Conservation (phyloP, 768 basidiomycete genomes). For the Auricularia sp. region DNA sequence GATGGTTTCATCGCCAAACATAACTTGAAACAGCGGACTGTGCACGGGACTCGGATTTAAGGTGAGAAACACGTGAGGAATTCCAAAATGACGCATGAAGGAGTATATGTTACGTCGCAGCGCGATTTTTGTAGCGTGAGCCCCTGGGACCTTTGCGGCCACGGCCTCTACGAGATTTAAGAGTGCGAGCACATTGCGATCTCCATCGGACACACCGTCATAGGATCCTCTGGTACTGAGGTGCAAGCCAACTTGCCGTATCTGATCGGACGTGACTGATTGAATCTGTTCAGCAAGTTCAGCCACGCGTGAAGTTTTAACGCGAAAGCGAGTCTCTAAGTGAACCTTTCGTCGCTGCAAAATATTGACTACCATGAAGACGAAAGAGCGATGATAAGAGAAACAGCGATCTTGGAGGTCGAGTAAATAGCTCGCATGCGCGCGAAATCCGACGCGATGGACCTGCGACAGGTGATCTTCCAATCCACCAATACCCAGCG, state of each 20-base stretch:
- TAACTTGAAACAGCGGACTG: slow-evolving; percentile 24
- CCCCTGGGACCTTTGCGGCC: too few relatives aligned
- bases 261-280: slow-evolving; percentile 3
- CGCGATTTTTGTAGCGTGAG: slow-evolving; percentile 14
- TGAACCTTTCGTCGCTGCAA: slow-evolving; percentile 17
- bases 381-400: slow-evolving; percentile 17
- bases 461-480: slow-evolving; percentile 10
- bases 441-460: slow-evolving; percentile 11
- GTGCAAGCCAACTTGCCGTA: slow-evolving; percentile 3
- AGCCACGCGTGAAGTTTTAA: too few relatives aligned
- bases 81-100: slow-evolving; percentile 24
- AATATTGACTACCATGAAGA: slow-evolving; percentile 22
- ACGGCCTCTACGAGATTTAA: too few relatives aligned
- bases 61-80: slow-evolving; percentile 18
- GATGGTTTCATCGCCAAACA: slow-evolving; percentile 16
- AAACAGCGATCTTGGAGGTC: slow-evolving; percentile 15
- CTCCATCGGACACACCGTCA: slow-evolving; percentile 7
- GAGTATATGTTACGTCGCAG: slow-evolving; percentile 17
- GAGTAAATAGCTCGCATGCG: slow-evolving; percentile 18
- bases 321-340: slow-evolving; percentile 16
- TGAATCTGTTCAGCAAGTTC: too few relatives aligned
- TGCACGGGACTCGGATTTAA: slow-evolving; percentile 17
- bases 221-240: slow-evolving; percentile 7
- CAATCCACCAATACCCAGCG: slow-evolving; percentile 24
- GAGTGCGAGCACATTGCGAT: slow-evolving; percentile 16